Evolutionary conservation across 2,329 filamentous ascomycete species (phyloP).

Genomic region (Ophiostoma australiae): DNA sequence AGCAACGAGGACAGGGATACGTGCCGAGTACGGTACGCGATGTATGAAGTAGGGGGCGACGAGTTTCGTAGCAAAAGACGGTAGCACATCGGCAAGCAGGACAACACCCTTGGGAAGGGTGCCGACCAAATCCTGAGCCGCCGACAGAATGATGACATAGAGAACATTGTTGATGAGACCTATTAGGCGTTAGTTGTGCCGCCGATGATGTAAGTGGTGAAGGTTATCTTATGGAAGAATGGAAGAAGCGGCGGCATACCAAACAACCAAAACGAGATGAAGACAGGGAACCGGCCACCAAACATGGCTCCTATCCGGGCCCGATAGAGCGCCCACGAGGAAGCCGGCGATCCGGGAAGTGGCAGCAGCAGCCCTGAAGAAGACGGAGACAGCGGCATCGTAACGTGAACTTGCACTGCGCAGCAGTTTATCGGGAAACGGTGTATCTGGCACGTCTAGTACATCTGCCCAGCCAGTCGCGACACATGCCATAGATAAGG

Average conservation of each 20-base stretch:
- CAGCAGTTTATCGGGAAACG: not conserved
- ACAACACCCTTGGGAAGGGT: conserved; percentile 84
- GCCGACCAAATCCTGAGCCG: conserved; percentile 91
- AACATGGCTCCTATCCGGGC: conserved; percentile 61
- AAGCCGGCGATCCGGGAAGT: conserved; percentile 53
- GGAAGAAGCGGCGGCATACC: conserved; percentile 49
- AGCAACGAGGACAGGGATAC: conserved; percentile 67
- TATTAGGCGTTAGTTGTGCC: conserved; percentile 40
- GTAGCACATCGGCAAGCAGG: conserved; percentile 85
- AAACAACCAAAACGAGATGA: conserved; percentile 87
- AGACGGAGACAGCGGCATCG: conserved; percentile 39
- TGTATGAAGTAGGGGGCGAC: conserved; percentile 93
- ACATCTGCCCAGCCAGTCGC: not conserved
- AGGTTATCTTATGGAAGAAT: not conserved
- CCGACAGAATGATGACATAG: conserved; percentile 93
- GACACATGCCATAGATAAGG: conserved; percentile 21
- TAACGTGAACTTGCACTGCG: not conserved
- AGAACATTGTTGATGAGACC: conserved; percentile 92
- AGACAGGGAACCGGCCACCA: conserved; percentile 61
- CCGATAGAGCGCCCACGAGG: conserved; percentile 70
- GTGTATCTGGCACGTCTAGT: not conserved
- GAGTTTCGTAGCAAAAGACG: conserved; percentile 83
- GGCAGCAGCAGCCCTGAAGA: conserved; percentile 46
- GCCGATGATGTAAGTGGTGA: not conserved
- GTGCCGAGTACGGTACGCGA: conserved; percentile 69